Evolutionary conservation across 768 basidiomycete genomes (phyloP).

Genomic region (Boletus subparvulus): DNA sequence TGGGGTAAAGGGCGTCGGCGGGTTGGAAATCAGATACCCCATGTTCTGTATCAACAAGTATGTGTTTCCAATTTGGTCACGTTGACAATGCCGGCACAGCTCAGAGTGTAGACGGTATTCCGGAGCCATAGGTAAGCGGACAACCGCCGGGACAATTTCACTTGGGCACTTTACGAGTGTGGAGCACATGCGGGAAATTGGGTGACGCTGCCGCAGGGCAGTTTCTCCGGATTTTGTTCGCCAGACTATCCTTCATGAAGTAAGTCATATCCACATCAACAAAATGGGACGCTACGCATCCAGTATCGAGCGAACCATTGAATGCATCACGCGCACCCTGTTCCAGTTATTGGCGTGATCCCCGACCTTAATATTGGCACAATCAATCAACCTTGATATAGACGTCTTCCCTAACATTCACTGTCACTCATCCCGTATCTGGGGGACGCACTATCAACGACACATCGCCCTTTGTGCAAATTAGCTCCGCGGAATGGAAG

Average conservation of each 20-base stretch:
- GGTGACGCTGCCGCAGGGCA: background rate
- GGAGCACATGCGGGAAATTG: background rate
- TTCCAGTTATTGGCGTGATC: constrained; percentile 1
- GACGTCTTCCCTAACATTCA: background rate
- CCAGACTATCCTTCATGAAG: background rate
- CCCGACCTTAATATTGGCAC: background rate
- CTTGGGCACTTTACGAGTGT: background rate
- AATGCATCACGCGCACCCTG: background rate
- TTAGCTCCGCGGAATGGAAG: constrained; percentile 25
- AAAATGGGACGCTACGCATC: background rate
- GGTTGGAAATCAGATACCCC: background rate
- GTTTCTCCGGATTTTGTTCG: background rate
- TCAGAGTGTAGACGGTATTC: background rate
- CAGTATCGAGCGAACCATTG: background rate
- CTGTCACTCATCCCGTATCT: background rate
- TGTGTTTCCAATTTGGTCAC: background rate
- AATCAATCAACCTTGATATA: constrained; percentile 12
- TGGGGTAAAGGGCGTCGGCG: background rate
- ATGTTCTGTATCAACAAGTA: background rate
- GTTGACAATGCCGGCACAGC: background rate
- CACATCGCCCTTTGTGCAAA: background rate
- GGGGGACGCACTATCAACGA: background rate
- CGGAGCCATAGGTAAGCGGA: background rate
- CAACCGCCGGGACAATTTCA: background rate
- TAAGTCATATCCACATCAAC: background rate